Evolutionary conservation across 345 rosid species (phyloP).

Genomic region (Eucalyptus decipiens): DNA sequence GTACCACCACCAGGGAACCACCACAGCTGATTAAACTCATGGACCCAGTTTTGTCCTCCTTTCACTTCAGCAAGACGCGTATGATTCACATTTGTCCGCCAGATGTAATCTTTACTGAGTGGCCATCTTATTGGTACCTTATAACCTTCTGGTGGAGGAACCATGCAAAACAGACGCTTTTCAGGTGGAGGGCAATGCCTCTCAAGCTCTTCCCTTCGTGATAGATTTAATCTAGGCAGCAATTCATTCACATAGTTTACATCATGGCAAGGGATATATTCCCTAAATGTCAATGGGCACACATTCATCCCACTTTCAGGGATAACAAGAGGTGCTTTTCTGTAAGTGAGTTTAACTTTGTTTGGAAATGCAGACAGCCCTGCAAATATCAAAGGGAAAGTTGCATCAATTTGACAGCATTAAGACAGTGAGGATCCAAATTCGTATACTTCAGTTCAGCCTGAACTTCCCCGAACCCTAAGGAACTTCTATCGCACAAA

Average conservation of each 20-base stretch:
- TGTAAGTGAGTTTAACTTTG: constrained; percentile 43
- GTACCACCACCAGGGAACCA: constrained; percentile 99
- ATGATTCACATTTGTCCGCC: constrained; percentile 96
- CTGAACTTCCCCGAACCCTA: background rate
- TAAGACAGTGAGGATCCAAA: background rate
- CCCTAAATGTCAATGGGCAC: constrained; percentile 70
- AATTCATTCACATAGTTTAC: constrained; percentile 33
- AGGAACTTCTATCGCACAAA: background rate
- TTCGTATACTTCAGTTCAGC: background rate
- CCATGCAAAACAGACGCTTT: constrained; percentile 74
- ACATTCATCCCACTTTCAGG: constrained; percentile 58
- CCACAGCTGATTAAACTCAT: constrained; percentile 61
- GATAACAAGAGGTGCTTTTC: constrained; percentile 35
- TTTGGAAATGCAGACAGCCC: constrained; percentile 36
- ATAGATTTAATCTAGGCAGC: constrained; percentile 44
- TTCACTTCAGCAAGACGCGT: constrained; percentile 76
- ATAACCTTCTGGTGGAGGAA: constrained; percentile 85
- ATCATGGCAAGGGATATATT: constrained; percentile 86
- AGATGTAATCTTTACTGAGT: constrained; percentile 69
- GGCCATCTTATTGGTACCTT: constrained; percentile 91
- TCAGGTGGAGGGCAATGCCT: constrained; percentile 83
- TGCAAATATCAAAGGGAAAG: constrained; percentile 5
- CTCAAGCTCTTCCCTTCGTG: constrained; percentile 78
- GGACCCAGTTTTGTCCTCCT: constrained; percentile 99
- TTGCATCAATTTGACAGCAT: background rate